A percentile compares a stretch with the other conserved stretches of the same genome.
Conservation (phyloP, 768 basidiomycete genomes). For the Phlegmacium glaucopus region DNA sequence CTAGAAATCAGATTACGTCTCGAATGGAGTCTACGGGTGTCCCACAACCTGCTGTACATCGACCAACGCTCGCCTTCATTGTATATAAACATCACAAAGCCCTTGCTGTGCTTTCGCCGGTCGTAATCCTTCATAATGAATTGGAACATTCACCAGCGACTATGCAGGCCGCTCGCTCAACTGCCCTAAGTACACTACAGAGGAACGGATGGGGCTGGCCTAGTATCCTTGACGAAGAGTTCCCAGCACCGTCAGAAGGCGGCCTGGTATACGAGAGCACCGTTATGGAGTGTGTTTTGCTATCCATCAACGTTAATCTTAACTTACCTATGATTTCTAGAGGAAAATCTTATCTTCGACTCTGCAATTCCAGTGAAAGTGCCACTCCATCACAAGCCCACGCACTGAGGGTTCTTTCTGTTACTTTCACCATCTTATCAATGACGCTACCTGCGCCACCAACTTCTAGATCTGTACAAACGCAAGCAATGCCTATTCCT, state of each 20-base stretch:
- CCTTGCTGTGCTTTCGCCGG: conserved; percentile 30
- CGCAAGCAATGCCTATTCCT: conserved; percentile 35
- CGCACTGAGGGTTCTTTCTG: conserved; percentile 60
- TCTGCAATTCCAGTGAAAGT: conserved; percentile 37
- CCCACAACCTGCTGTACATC: not conserved
- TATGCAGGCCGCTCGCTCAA: conserved; percentile 16
- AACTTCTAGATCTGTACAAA: conserved; percentile 16
- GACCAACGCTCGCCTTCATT: conserved; percentile 33
- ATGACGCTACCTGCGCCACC: conserved; percentile 24
- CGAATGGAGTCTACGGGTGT: not conserved
- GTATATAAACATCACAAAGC: conserved; percentile 42
- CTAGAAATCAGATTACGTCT: not conserved
- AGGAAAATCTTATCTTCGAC: conserved; percentile 50
- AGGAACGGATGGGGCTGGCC: conserved; percentile 48
- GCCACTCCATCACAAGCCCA: conserved; percentile 63
- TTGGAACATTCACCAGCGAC: conserved; percentile 1
- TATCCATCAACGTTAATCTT: not conserved
- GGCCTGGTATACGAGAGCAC: conserved; percentile 40
- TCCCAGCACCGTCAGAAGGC: conserved; percentile 34
- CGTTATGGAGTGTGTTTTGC: conserved; percentile 36
- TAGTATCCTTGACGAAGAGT: conserved; percentile 43
- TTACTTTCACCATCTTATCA: conserved; percentile 49
- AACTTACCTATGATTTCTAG: conserved; percentile 27
- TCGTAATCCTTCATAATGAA: conserved; percentile 11
- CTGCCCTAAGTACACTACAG: conserved; percentile 34